A percentile compares a stretch with the other conserved stretches of the same genome.
These are phyloP conservation scores for Collybia nuda DNA, from an alignment of 768 basidiomycete genomes.

Conservation along the genomic window DNA sequence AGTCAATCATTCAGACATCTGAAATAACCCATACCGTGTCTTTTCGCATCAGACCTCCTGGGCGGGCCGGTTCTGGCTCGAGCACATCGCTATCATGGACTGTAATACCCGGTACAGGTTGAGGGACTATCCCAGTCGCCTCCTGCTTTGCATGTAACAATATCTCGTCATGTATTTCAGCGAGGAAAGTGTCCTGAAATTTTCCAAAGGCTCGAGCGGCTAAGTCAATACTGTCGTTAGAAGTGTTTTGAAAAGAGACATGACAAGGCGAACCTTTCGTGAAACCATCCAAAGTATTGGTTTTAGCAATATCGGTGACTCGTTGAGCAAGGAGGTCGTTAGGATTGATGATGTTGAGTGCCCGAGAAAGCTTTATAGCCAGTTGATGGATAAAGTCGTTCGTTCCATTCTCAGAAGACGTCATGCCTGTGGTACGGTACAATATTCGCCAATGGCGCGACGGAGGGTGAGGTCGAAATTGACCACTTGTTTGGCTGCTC, in stretches of 20 bases:
- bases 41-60: conserved; percentile 75
- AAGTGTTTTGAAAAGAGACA: background rate
- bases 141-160: conserved; percentile 69
- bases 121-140: conserved; percentile 47
- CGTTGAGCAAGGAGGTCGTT: conserved; percentile 80
- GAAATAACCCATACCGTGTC: conserved; percentile 49
- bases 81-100: conserved; percentile 82
- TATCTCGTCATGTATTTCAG: conserved; percentile 79
- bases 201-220: conserved; percentile 85
- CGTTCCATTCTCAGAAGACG: conserved; percentile 5
- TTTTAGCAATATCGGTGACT: conserved; percentile 79
- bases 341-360: conserved; percentile 77
- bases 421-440: conserved; percentile 4
- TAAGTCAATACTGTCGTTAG: conserved; percentile 18
- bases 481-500: too few species aligned
- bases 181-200: conserved; percentile 77
- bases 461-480: too few species aligned
- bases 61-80: conserved; percentile 73
- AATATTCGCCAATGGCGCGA: too few species aligned
- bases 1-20: background rate
- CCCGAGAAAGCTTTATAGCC: conserved; percentile 78
- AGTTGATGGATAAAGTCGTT: conserved; percentile 65
- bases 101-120: conserved; percentile 73
- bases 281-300: conserved; percentile 63
- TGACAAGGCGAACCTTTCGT: conserved; percentile 51